These are phyloP conservation scores for Debaryomyces nepalensis DNA, from an alignment of 1,139 yeast genomes.

Conservation along the genomic window DNA sequence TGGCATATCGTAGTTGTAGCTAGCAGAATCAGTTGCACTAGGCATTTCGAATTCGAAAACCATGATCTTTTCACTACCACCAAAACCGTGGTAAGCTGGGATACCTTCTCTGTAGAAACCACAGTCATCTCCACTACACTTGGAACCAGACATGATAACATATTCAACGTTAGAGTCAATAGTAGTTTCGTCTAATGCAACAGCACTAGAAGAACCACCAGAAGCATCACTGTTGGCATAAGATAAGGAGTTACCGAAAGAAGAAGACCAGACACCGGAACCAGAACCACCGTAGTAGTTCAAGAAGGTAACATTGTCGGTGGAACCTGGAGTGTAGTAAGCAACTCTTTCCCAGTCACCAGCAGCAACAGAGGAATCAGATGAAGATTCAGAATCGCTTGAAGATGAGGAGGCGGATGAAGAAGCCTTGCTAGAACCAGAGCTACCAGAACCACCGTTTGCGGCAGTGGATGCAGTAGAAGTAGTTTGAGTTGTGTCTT, in stretches of 20 bases:
- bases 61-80: slow-evolving; percentile 68
- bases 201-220: slow-evolving; percentile 64
- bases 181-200: slow-evolving; percentile 55
- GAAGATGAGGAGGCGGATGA: slow-evolving; percentile 33
- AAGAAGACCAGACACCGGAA: slow-evolving; percentile 80
- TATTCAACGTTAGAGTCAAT: slow-evolving; percentile 63
- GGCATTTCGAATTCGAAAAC: slow-evolving; percentile 76
- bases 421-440: slow-evolving; percentile 31
- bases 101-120: slow-evolving; percentile 74
- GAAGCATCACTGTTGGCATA: slow-evolving; percentile 78
- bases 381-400: slow-evolving; percentile 30
- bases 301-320: slow-evolving; percentile 78
- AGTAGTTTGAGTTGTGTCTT: slow-evolving; percentile 22
- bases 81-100: slow-evolving; percentile 76
- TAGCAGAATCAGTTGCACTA: slow-evolving; percentile 35
- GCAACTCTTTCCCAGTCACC: slow-evolving; percentile 78
- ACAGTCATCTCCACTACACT: slow-evolving; percentile 60
- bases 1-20: slow-evolving; percentile 63
- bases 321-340: slow-evolving; percentile 63
- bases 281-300: slow-evolving; percentile 85
- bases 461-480: slow-evolving; percentile 18
- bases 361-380: slow-evolving; percentile 36
- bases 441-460: slow-evolving; percentile 29
- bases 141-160: slow-evolving; percentile 59
- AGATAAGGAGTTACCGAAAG: slow-evolving; percentile 92